Base-by-base conservation (phyloP, 2,329 filamentous ascomycete species). In the Biscogniauxia sp. region DNA sequence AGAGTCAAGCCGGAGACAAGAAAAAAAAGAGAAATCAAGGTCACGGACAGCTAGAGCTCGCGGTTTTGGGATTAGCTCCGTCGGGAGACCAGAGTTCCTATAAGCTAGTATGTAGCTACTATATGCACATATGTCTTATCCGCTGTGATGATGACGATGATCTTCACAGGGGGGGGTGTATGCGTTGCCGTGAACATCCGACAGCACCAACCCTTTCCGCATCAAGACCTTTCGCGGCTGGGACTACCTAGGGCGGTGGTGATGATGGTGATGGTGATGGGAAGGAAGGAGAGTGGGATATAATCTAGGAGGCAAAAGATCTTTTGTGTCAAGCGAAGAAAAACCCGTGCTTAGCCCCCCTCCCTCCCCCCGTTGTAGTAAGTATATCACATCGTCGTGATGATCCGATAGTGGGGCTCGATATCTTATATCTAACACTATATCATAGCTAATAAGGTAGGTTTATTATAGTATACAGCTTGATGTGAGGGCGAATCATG, bases 301-400 rank as follows among this genome's bases (percentile, higher is more conserved):
- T n/a, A n/a, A n/a, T n/a, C n/a, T n/a, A 49, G 50, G 58, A 56
- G 54, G 51, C 56, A 51, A 58, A 56, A 61, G 28, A 28, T 57
- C 53, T 61, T 61, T 60, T 63, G 17, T 51, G 28, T 32, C 28
- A 32, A 32, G 28, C 7, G 28, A 32, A 3, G 28, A 32, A 51
- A 64, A 64, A 57, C 64, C 64, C 62, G 64, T 66, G 26, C 64
- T 62, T 23, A 23, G n/a, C n/a, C n/a, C n/a, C n/a, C n/a, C n/a
- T n/a, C n/a, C n/a, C 60, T 66, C 61, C 63, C 57, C 54, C 56
- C 58, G 58, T 54, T 51, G 51, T 59, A 32, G 28, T 23, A 23
- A 54, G 55, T 45, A 51, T 45, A 60, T 64, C 57, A 60, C 59
- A 53, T 45, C 52, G 53, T 54, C 56, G 59, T 58, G 57, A 61